Conservation (phyloP, 2,329 filamentous ascomycete genomes). For the Pseudogymnoascus sp. region DNA sequence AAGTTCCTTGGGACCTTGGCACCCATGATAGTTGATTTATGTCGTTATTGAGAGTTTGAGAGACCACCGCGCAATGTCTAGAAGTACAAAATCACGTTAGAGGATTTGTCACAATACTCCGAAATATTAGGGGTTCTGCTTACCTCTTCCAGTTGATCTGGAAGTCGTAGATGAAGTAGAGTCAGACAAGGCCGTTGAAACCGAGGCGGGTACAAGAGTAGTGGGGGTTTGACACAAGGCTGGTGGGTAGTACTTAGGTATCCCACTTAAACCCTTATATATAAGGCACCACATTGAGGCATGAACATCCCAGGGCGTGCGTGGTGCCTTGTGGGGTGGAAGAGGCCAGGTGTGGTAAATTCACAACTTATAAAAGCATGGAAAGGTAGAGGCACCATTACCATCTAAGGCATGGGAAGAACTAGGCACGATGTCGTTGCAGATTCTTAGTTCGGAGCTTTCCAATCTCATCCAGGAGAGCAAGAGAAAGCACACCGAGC, state of each 20-base stretch:
- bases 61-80: background rate
- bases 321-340: background rate
- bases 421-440: slow-evolving; percentile 63
- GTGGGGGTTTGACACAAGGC: slow-evolving; percentile 6
- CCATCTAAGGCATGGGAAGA: slow-evolving; percentile 5
- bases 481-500: slow-evolving; percentile 85
- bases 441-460: slow-evolving; percentile 81
- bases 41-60: background rate
- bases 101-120: background rate
- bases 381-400: slow-evolving; percentile 4
- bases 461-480: slow-evolving; percentile 89
- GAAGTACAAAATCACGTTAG: background rate
- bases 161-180: background rate
- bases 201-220: slow-evolving; percentile 6
- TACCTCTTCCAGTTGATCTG: background rate
- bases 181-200: slow-evolving; percentile 6
- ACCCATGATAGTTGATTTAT: slow-evolving; percentile 22
- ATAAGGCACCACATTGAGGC: background rate
- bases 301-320: background rate
- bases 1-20: slow-evolving; percentile 93
- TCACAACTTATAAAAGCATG: slow-evolving; percentile 2
- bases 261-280: background rate
- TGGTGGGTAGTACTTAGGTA: background rate
- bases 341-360: slow-evolving; percentile 4
- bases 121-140: background rate